These are phyloP conservation scores for Fusarium caatingaense DNA, from an alignment of 2,329 filamentous ascomycete genomes.

Conservation along the genomic window DNA sequence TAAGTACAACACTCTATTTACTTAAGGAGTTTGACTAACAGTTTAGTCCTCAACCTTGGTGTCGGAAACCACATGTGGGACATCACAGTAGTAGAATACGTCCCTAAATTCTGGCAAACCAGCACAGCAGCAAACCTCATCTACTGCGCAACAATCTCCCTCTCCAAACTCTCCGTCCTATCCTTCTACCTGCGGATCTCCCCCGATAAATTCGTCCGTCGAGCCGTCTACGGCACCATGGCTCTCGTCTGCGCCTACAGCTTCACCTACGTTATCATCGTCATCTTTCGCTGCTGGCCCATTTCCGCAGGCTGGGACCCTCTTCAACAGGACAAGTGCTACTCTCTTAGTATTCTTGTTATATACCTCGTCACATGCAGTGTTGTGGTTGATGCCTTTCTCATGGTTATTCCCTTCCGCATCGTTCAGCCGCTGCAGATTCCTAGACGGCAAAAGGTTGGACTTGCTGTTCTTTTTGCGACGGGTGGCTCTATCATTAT, in stretches of 20 bases:
- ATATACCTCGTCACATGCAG: conserved; percentile 50
- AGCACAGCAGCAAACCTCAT: conserved; percentile 54
- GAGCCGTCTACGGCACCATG: conserved; percentile 45
- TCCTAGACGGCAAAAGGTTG: conserved; percentile 60
- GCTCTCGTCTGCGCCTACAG: conserved; percentile 55
- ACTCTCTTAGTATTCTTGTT: conserved; percentile 51
- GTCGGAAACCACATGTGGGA: conserved; percentile 49
- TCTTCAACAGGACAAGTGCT: conserved; percentile 53
- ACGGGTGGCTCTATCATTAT: conserved; percentile 47
- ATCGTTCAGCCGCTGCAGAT: conserved; percentile 60
- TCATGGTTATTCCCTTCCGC: conserved; percentile 58
- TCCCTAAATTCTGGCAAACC: conserved; percentile 45
- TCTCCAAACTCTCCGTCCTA: conserved; percentile 59
- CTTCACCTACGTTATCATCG: conserved; percentile 54
- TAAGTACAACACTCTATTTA: conserved; percentile 14
- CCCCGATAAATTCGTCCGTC: conserved; percentile 38
- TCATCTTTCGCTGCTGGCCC: conserved; percentile 56
- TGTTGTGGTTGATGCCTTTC: conserved; percentile 60
- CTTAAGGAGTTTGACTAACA: neutral
- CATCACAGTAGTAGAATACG: conserved; percentile 32
- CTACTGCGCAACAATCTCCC: conserved; percentile 55
- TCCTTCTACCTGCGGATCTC: conserved; percentile 59
- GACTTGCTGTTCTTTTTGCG: conserved; percentile 59
- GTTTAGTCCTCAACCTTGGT: conserved; percentile 41
- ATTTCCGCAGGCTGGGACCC: conserved; percentile 57